Evolutionary conservation across 2,329 filamentous ascomycete species (phyloP), one percentile per base, ranked within the genome.

Genomic region (Monosporascus ibericus): DNA sequence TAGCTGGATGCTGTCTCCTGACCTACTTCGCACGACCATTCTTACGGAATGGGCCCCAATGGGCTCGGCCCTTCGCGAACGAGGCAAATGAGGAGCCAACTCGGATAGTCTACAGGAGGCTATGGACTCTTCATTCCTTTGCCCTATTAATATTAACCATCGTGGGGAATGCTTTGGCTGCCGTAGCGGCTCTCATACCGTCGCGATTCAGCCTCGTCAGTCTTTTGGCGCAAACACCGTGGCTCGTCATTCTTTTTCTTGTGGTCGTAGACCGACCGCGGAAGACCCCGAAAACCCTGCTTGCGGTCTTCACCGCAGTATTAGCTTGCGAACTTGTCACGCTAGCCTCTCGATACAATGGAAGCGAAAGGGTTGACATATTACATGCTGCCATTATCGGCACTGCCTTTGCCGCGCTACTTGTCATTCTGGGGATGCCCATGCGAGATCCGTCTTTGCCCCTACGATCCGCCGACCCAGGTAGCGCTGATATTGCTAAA

Each of bases 351-450:
- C 65, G 20, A 65, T 65, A 56, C 25, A 58, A 64, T 17, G 68
- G 69, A 47, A 59, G 71, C 30, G 53, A 59, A 22, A 58, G 70
- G 18, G 55, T 63, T 25, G 59, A 60, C 15, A 61, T 71, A 34
- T 49, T 74, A 20, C 52, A 65, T n/a, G 55, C 68, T 18, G 59
- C 65, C 59, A 58, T 69, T 53, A 55, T 78, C 5, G 57, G 68
- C 9, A 61, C 76, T 17, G 72, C 79, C 1, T 57, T 80, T 6
- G 56, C 69, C 5, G 77, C 76, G 1, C 70, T 85, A 6, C 40
- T 75, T 2, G 58, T 81, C 15, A 79, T 89, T 48, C 64, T 90
- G 14, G 70, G 76, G 24, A 90, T 90, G 86, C 88, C 88, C 6
- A 70, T 91, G 59, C 78, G 88, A 22, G 78, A 88, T 53, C 80